Evolutionary conservation across 345 rosid species (phyloP).

Genomic region (Psidium friedrichsthalianum): DNA sequence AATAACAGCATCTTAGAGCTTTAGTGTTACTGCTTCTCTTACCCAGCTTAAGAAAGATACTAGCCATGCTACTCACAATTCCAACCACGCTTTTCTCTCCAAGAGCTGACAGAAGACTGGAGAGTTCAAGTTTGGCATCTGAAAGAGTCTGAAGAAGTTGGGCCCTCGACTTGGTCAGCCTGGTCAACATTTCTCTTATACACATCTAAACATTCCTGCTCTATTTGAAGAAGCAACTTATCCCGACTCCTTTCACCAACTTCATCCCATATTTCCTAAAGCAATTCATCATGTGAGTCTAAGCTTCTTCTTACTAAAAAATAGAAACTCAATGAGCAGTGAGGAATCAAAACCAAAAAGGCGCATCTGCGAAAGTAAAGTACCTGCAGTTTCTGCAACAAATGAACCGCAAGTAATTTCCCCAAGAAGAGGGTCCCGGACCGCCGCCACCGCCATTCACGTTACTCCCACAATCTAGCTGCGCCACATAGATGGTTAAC

Average conservation of each 20-base stretch:
- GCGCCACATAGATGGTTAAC: background rate
- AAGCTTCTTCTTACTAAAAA: background rate
- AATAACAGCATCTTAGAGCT: background rate
- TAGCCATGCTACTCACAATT: conserved; percentile 36
- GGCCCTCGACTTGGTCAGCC: conserved; percentile 74
- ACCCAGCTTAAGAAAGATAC: background rate
- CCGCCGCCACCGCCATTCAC: conserved; percentile 56
- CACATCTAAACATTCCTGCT: conserved; percentile 81
- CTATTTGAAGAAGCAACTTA: conserved; percentile 88
- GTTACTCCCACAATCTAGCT: conserved; percentile 18
- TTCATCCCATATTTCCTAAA: conserved; percentile 96
- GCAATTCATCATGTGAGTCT: background rate
- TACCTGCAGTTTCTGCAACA: conserved; percentile 86
- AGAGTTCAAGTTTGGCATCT: conserved; percentile 74
- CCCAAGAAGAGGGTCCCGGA: conserved; percentile 67
- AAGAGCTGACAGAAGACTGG: conserved; percentile 64
- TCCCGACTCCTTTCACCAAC: conserved; percentile 95
- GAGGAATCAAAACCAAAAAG: background rate
- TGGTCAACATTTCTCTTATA: conserved; percentile 88
- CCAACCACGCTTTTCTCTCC: conserved; percentile 66
- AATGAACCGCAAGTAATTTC: conserved; percentile 81
- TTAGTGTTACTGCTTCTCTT: background rate
- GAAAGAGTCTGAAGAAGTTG: conserved; percentile 79
- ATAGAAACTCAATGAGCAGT: background rate
- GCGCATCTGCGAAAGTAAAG: background rate